Evolutionary conservation across 2,329 filamentous ascomycete genomes (phyloP), one percentile per base, ranked within the genome.

Genomic region (Neoascochyta sp.): DNA sequence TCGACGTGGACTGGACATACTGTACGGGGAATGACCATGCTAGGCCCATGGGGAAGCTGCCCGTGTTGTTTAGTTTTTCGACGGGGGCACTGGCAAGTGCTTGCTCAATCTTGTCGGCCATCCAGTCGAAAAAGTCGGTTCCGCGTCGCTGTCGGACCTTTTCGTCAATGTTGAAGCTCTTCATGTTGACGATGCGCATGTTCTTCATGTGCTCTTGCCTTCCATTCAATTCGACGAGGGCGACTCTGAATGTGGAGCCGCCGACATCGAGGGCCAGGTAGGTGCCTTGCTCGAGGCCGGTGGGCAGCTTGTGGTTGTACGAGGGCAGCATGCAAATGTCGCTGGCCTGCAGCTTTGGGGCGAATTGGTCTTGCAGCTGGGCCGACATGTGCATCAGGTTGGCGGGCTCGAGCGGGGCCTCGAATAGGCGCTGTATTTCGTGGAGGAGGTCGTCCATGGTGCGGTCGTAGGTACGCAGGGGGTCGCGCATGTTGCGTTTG

Each of bases 11-110:
- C 3, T 12, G 16, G 8, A 58, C 66, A 34, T 57, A 69, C 57
- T 80, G 74, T 32, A 82, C 70, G 1, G 78, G 78, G 54, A 82
- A 81, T 3, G 78, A 80, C 78, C 78, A 82, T 3, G 78, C 75
- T 41, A 82, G 47, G 3, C 78, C 78, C 68, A 81, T 75, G 4
- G 70, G 65, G 32, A 81, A 58, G 8, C 64, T 65, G 11, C 58
- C 60, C 23, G 63, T 41, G 25, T 36, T 44, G 35, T 60, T 58
- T 49, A 43, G 63, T 54, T 29, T 61, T 27, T 61, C 55, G 44
- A 48, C 64, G 57, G 38, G 60, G 41, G 52, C 56, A 29, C 62
- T 58, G 19, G 50, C 57, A 26, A 81, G 60, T 56, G 75, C 74
- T 7, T 70, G 65, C 23, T 70, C 68, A 34, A 82, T 79, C 37